Evolutionary conservation across 306 rosid genomes (phyloP), one percentile per base, ranked within the genome.

Genomic region (Chamaecrista fasciculata): DNA sequence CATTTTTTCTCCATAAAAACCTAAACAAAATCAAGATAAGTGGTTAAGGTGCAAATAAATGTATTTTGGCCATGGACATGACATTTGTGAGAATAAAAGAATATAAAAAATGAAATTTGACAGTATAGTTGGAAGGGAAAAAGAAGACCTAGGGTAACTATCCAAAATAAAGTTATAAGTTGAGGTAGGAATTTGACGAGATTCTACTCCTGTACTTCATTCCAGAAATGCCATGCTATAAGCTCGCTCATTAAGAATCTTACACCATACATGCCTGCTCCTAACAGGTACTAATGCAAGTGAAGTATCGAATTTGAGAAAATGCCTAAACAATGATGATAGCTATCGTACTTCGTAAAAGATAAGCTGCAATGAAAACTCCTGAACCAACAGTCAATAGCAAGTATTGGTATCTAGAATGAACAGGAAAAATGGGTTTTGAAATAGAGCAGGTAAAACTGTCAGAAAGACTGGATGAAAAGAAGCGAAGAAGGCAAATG

Each of bases 1-100:
- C 96, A 88, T 88, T 94, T 74, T 91, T 85, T 81, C 99, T 86
- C 99, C 99, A 94, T 85, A 94, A 79, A 82, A 94, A 94, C 87
- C 99, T 94, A 79, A 20, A 75, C 42, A 14, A 63, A 47, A 33
- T 34, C 31, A 48, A 74, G 11, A 44, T 8, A 53, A 40, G 24
- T 19, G 20, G 23, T 51, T 70, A 46, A 62, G 64, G 69, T 6
- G 33, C 47, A 66, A 51, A 70, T 70, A 55, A 23, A 24, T 6
- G 39, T 0, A 18, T 39, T 48, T 55, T 66, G 12, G 42, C 37
- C 55, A 55, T 15, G 11, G 59, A 44, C 58, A 57, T 48, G 49
- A 59, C 19, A 56, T 76, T 44, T 36, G 57, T 8, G 25, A 49
- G 33, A 72, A 51, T 47, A 48, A 40, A 64, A 63, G 25, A 44